Evolutionary conservation across 2,329 filamentous ascomycete species (phyloP), one percentile per base, ranked within the genome.

Genomic region (Colletotrichum sp.): DNA sequence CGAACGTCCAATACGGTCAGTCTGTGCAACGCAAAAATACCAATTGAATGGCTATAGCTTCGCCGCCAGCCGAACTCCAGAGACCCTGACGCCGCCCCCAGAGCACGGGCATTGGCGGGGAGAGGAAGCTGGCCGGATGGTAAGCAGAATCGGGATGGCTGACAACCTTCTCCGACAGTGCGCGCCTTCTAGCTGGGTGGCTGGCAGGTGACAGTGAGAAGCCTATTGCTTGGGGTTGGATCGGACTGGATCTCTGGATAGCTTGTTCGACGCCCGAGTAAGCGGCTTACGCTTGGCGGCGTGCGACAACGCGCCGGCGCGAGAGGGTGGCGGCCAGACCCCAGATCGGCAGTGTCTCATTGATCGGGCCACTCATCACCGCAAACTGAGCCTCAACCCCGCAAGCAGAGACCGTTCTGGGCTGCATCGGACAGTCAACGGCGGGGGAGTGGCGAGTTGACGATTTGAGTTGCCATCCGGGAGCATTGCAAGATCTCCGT

Each of bases 121-220:
- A 18, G 26, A 28, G 28, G 57, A 60, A 13, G 12, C 24, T 34
- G 32, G 59, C 26, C 49, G 28, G 44, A 21, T 32, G n/a, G 44
- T 49, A 2, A 28, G 34, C n/a, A 34, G 34, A 34, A 16, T 32
- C 34, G 68, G 70, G 70, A 70, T 76, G 73, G 70, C 70, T 76
- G 73, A 73, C 44, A n/a, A 68, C 70, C 70, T 73, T 68, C 55
- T 34, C 59, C 59, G 28, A 28, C 28, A 49, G 57, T 12, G 72
- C 34, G 64, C 44, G 44, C 44, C 44, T 49, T 49, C 32, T 30
- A 49, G 30, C 32, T n/a, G 28, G 30, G 30, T 18, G 16, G 59
- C 26, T 64, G 73, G 59, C 64, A 73, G 73, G 34, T 65, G 73
- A 73, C 73, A 68, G 39, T n/a, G 10, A 36, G 24, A 57, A 69